Evolutionary conservation across 768 basidiomycete genomes (phyloP).

Genomic region (Suillus sp.): DNA sequence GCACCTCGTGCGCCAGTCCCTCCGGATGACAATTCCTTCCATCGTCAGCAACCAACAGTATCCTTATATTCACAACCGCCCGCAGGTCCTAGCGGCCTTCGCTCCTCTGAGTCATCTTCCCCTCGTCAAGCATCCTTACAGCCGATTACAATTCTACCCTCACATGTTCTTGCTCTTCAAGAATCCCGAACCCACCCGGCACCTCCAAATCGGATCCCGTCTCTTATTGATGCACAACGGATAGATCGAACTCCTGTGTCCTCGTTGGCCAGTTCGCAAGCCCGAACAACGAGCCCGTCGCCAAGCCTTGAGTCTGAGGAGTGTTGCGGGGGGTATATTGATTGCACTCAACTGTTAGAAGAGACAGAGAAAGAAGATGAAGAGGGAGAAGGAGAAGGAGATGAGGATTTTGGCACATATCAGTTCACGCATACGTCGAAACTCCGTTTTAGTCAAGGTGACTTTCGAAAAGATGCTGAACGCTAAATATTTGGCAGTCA

Average conservation of each 20-base stretch:
- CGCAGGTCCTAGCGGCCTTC: slow-evolving; percentile 20
- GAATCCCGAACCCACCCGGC: neutral
- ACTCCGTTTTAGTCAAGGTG: neutral
- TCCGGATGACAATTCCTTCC: neutral
- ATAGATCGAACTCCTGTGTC: neutral
- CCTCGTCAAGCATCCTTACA: slow-evolving; percentile 27
- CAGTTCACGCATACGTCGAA: neutral
- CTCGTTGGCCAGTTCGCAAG: neutral
- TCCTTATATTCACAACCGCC: slow-evolving; percentile 12
- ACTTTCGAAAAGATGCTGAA: neutral
- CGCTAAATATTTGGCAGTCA: neutral
- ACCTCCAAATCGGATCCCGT: neutral
- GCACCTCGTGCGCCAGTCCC: slow-evolving; percentile 36
- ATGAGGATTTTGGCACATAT: neutral
- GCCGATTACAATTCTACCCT: neutral
- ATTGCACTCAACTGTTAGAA: slow-evolving; percentile 46
- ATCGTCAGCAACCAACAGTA: slow-evolving; percentile 5
- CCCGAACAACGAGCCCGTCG: slow-evolving; percentile 20
- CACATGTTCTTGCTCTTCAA: neutral
- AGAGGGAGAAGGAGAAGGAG: slow-evolving; percentile 3
- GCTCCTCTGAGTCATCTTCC: slow-evolving; percentile 26
- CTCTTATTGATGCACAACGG: neutral
- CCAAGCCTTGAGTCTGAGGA: slow-evolving; percentile 43
- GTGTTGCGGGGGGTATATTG: slow-evolving; percentile 54
- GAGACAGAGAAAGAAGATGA: slow-evolving; percentile 18